A percentile compares a stretch with the other conserved stretches of the same genome.
These are phyloP conservation scores for Tulasnella sp. DNA, from an alignment of 768 basidiomycete species.

Conservation along the genomic window DNA sequence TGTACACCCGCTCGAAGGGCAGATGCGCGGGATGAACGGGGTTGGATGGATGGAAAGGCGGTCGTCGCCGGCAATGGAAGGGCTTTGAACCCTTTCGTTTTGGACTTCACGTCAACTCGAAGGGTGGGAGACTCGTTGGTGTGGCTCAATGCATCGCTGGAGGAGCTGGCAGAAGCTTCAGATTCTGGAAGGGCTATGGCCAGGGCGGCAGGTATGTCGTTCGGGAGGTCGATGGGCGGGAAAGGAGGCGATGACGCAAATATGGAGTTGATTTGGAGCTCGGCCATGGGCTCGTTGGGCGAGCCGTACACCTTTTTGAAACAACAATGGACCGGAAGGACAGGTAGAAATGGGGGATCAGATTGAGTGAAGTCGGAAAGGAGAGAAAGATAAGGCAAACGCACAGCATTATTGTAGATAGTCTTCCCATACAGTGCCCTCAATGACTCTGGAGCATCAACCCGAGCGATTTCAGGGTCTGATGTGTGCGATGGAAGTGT, in stretches of 20 bases:
- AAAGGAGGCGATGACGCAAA: slow-evolving; percentile 80
- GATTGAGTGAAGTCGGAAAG: background rate
- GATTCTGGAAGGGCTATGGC: background rate
- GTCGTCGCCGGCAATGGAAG: slow-evolving; percentile 54
- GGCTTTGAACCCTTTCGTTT: slow-evolving; percentile 41
- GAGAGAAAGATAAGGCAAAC: too few relatives aligned
- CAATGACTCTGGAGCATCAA: slow-evolving; percentile 49
- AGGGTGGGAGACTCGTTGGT: background rate
- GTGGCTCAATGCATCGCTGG: too few relatives aligned
- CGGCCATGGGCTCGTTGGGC: slow-evolving; percentile 52
- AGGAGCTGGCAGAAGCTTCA: background rate
- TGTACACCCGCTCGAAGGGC: slow-evolving; percentile 18
- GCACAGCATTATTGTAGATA: slow-evolving; percentile 38
- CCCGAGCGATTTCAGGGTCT: slow-evolving; percentile 47
- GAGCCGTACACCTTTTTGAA: slow-evolving; percentile 48
- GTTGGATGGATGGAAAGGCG: slow-evolving; percentile 20
- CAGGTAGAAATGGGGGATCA: background rate
- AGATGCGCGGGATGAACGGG: slow-evolving; percentile 18
- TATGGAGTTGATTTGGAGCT: slow-evolving; percentile 64
- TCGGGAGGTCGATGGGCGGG: slow-evolving; percentile 51
- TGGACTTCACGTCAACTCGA: slow-evolving; percentile 8
- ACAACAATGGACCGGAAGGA: slow-evolving; percentile 15
- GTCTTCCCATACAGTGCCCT: slow-evolving; percentile 58
- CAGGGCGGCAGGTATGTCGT: slow-evolving; percentile 17
- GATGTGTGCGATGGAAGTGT: slow-evolving; percentile 38